Conservation (phyloP, 106 monocot genomes). For the Platanthera guangdongensis region DNA sequence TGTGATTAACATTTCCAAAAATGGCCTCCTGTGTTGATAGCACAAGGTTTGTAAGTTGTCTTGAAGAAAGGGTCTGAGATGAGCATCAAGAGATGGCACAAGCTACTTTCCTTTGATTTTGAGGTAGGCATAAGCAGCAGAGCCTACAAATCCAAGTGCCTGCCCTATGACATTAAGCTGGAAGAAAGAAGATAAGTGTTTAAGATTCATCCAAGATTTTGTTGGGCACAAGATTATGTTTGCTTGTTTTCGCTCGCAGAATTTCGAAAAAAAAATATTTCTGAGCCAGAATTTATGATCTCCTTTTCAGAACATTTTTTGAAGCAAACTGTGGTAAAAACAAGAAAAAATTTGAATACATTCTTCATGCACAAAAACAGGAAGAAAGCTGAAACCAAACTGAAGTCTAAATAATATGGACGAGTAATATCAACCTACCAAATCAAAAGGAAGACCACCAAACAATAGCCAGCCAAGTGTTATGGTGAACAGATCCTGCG, state of each 20-base stretch:
- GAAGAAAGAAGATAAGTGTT: neutral
- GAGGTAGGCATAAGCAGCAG: conserved; percentile 86
- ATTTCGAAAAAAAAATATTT: no score
- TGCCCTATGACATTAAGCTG: conserved; percentile 94
- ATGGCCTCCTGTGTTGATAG: no score
- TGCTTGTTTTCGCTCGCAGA: no score
- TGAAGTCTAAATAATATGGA: neutral
- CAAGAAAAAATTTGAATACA: neutral
- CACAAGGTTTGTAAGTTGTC: no score
- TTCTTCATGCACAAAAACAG: neutral
- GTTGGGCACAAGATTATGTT: no score
- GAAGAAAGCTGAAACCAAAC: neutral
- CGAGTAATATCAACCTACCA: conserved; percentile 31
- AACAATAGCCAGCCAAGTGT: conserved; percentile 86
- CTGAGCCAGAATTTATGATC: no score
- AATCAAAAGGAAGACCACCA: conserved; percentile 89
- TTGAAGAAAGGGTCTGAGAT: no score
- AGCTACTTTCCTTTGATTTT: conserved; percentile 76
- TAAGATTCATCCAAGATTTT: neutral
- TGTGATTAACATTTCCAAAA: no score
- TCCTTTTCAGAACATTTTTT: no score
- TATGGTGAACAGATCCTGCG: conserved; percentile 78
- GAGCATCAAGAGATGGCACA: no score
- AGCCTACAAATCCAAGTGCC: conserved; percentile 80
- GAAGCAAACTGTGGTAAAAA: no score